Percentiles rank a stretch among this genome's conserved stretches.
Conservation (phyloP, 1,284 basidiomycete species). For the Naganishia sp. region DNA sequence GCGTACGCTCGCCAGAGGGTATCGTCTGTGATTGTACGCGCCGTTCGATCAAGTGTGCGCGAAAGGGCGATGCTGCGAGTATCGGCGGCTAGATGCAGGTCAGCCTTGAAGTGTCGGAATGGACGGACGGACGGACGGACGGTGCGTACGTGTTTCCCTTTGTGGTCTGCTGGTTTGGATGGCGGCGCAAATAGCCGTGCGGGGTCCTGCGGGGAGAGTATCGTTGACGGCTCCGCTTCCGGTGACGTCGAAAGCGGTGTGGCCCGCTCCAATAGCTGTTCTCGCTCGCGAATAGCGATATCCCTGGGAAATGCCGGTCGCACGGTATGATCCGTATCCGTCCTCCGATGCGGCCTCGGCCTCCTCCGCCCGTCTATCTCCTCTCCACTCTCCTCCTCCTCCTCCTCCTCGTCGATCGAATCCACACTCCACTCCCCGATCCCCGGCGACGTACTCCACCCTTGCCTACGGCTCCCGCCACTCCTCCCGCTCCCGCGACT, state of each 20-base stretch:
- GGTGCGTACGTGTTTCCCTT: not conserved
- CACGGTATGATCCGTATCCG: not conserved
- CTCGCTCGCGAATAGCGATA: not conserved
- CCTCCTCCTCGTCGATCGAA: not conserved
- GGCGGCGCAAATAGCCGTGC: too few relatives aligned
- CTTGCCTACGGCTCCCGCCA: not conserved
- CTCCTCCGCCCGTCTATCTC: not conserved
- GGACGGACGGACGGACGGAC: not conserved
- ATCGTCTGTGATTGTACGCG: slow-evolving; percentile 20
- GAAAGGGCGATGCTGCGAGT: not conserved
- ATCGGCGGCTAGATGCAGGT: not conserved
- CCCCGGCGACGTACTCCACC: slow-evolving; percentile 8
- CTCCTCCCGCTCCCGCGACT: not conserved
- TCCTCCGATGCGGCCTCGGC: too few relatives aligned
- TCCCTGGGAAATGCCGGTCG: not conserved
- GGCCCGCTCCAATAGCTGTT: not conserved
- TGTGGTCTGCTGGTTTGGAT: not conserved
- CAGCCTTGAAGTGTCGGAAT: not conserved
- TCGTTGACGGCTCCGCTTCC: not conserved
- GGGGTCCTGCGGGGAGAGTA: not conserved
- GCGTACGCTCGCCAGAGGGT: slow-evolving; percentile 7
- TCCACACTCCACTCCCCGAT: slow-evolving; percentile 9
- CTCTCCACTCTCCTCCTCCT: not conserved
- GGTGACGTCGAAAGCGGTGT: not conserved
- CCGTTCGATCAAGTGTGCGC: slow-evolving; percentile 2